Evolutionary conservation across 1,284 basidiomycete genomes (phyloP), one percentile per base, ranked within the genome.

Genomic region (Cutaneotrichosporon sp.): DNA sequence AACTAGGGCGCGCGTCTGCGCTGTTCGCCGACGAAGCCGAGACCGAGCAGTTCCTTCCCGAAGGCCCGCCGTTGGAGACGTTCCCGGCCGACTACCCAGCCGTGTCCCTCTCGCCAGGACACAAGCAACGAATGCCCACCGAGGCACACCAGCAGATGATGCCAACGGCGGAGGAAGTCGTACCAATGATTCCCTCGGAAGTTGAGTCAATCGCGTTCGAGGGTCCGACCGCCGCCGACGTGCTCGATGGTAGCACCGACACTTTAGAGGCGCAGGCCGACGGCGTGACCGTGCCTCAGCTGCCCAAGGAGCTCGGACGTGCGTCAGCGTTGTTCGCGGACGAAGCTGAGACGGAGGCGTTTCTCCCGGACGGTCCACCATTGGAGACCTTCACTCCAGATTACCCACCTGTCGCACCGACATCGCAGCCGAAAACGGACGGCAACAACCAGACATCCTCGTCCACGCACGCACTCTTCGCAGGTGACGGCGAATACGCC

Each of bases 21-120:
- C 32, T 66, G 22, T 66, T 66, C 16, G 55, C 58, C 1, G 65
- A 63, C 31, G 59, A 63, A 30, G 62, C 55, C 16, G 62, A 66
- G 31, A 36, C 22, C 11, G 52, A 31, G 1, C 55, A 56, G 2
- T 66, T 66, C 56, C 50, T 52, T 22, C 55, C 55, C 2, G 55
- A 56, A 4, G 55, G 55, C 22, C 55, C 55, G 2, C 38, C 55
- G 5, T 30, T 56, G 22, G 38, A 30, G 38, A 56, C 55, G 10
- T 56, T 56, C 26, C 14, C 55, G 26, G 26, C 26, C 26, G 52
- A 53, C 18, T 53, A 34, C n/a, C 52, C 52, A 13, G 14, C 52
- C 26, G 30, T 16, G 21, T 31, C 52, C 26, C 26, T 26, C 26
- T 26, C 26, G 26, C 26, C 26, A 26, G 26, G 26, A 26, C 26